Evolutionary conservation across 495 filamentous ascomycete species (phyloP).

Genomic region (Terfezia boudieri): DNA sequence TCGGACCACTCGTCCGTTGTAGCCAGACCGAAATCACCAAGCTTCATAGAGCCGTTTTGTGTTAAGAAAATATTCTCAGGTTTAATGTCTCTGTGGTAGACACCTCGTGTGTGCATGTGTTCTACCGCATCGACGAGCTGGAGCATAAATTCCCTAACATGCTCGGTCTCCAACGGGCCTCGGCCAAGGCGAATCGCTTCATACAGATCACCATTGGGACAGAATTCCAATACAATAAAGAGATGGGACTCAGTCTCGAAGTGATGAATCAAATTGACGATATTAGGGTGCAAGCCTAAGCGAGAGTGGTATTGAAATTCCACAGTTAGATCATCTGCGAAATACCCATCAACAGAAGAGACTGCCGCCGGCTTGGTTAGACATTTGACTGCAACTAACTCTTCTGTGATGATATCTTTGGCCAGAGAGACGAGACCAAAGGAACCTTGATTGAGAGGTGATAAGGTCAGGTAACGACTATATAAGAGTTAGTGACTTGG

Average conservation of each 20-base stretch:
- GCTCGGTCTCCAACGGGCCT: conserved; percentile 80
- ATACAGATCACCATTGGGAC: conserved; percentile 88
- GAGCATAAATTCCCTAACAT: conserved; percentile 92
- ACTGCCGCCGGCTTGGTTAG: conserved; percentile 49
- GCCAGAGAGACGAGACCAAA: conserved; percentile 97
- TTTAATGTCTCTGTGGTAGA: conserved; percentile 98
- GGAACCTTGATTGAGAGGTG: conserved; percentile 92
- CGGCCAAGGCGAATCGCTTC: conserved; percentile 78
- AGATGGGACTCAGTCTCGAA: conserved; percentile 80
- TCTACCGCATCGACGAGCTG: conserved; percentile 77
- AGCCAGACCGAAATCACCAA: conserved; percentile 87
- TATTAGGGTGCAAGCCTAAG: conserved; percentile 63
- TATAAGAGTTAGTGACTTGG: neutral
- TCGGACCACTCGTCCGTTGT: conserved; percentile 69
- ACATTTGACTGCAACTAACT: conserved; percentile 84
- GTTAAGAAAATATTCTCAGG: conserved; percentile 96
- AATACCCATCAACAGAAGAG: conserved; percentile 29
- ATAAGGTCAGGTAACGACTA: conserved; percentile 65
- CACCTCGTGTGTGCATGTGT: conserved; percentile 69
- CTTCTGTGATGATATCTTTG: conserved; percentile 45
- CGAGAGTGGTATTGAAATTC: conserved; percentile 63
- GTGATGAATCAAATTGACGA: conserved; percentile 76
- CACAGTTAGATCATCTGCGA: conserved; percentile 53
- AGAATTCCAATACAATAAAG: conserved; percentile 89
- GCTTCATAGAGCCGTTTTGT: conserved; percentile 69